phyloP scores from a whole-genome alignment of 768 basidiomycete genomes.

The Tricholomella constricta region DNA sequence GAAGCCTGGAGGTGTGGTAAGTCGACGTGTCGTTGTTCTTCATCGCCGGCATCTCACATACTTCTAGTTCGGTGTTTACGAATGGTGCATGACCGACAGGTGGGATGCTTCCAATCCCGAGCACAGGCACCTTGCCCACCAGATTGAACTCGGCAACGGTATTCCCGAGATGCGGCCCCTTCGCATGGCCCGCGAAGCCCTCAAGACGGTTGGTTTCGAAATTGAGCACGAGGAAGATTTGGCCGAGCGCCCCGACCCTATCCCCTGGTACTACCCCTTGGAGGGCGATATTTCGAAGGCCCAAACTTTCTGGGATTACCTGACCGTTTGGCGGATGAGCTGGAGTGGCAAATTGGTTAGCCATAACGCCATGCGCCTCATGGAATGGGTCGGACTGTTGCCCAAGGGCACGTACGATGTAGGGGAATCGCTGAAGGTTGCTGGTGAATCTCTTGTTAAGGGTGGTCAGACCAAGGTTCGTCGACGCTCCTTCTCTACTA shows the following conservation, averaged over 20 bases:
- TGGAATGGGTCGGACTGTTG: slow-evolving; percentile 78
- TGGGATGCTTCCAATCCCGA: slow-evolving; percentile 86
- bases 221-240: slow-evolving; percentile 93
- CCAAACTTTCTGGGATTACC: slow-evolving; percentile 90
- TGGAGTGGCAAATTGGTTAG: slow-evolving; percentile 83
- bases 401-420: slow-evolving; percentile 94
- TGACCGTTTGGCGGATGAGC: slow-evolving; percentile 90
- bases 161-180: slow-evolving; percentile 96
- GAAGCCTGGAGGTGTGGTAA: slow-evolving; percentile 92
- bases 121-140: slow-evolving; percentile 91
- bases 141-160: slow-evolving; percentile 92
- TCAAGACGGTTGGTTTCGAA: slow-evolving; percentile 82
- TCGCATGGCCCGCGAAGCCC: slow-evolving; percentile 66
- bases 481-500: neutral
- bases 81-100: slow-evolving; percentile 97
- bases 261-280: slow-evolving; percentile 96
- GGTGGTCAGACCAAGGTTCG: slow-evolving; percentile 86
- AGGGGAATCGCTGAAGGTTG: slow-evolving; percentile 84
- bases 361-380: slow-evolving; percentile 71
- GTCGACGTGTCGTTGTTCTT: slow-evolving; percentile 29
- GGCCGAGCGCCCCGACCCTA: slow-evolving; percentile 74
- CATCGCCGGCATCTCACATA: slow-evolving; percentile 1
- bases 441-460: slow-evolving; percentile 75
- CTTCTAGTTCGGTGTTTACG: slow-evolving; percentile 91
- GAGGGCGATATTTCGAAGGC: slow-evolving; percentile 93